These are phyloP conservation scores for Zizania palustris DNA, from an alignment of 202 grass and related monocot genomes.

Conservation along the genomic window DNA sequence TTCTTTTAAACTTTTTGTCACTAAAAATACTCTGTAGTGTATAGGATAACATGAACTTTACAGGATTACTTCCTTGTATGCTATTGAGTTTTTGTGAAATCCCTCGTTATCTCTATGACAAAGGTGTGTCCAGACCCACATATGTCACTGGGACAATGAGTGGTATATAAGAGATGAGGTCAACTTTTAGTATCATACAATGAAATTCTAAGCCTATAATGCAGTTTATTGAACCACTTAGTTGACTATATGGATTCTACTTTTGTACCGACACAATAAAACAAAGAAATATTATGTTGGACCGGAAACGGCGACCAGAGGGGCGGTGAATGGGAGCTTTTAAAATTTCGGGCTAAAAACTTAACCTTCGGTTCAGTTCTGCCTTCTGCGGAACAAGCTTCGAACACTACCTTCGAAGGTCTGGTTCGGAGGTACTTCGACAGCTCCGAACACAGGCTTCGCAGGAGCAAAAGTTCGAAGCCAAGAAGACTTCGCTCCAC, in stretches of 20 bases:
- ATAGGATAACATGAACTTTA: constrained; percentile 43
- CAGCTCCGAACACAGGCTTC: too few relatives aligned
- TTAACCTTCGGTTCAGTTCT: too few relatives aligned
- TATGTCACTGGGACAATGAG: not conserved
- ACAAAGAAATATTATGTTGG: constrained; percentile 30
- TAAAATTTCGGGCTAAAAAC: too few relatives aligned
- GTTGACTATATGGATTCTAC: constrained; percentile 15
- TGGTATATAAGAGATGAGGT: not conserved
- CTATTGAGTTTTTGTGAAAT: not conserved
- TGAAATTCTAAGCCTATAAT: constrained; percentile 3
- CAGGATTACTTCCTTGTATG: not conserved
- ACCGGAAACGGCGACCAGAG: too few relatives aligned
- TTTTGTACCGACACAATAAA: constrained; percentile 18
- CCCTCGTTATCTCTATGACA: not conserved
- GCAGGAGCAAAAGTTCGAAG: too few relatives aligned
- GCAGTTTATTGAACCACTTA: not conserved
- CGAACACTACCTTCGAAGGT: too few relatives aligned
- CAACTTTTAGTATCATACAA: not conserved
- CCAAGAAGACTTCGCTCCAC: too few relatives aligned
- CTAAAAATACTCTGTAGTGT: constrained; percentile 65
- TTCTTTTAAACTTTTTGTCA: constrained; percentile 73
- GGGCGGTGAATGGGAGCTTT: too few relatives aligned
- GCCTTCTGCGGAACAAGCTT: too few relatives aligned
- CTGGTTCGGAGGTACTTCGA: too few relatives aligned
- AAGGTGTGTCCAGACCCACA: not conserved